Conservation (phyloP, 2,329 filamentous ascomycete genomes). For the Aspergillus tubingensis region DNA sequence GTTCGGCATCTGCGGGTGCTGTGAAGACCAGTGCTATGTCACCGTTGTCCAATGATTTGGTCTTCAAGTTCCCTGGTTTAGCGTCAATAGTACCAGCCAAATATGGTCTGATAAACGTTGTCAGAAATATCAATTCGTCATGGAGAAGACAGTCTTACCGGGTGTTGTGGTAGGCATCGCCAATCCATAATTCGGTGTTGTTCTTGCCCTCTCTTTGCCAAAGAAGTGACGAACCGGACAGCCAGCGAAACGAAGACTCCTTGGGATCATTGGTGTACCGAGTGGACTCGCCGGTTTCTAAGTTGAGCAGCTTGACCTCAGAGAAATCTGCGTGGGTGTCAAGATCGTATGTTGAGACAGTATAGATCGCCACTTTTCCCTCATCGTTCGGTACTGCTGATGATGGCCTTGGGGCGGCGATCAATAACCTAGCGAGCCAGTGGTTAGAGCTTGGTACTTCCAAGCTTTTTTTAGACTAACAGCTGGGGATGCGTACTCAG, state of each 20-base stretch:
- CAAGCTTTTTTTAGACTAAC: too few relatives aligned
- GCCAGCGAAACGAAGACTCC: constrained; percentile 4
- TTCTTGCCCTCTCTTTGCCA: background rate
- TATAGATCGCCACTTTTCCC: constrained; percentile 1
- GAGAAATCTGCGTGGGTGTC: background rate
- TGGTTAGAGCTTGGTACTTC: background rate
- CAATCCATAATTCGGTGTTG: constrained; percentile 4
- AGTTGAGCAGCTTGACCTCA: background rate
- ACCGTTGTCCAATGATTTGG: background rate
- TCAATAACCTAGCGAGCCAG: background rate
- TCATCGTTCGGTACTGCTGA: constrained; percentile 2
- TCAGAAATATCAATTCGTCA: background rate
- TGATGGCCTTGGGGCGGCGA: background rate
- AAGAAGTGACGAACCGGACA: background rate
- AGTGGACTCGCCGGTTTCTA: background rate
- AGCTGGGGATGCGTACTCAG: background rate
- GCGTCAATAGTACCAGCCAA: constrained; percentile 2
- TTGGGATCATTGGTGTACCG: constrained; percentile 6
- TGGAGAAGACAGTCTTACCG: background rate
- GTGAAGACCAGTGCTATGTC: constrained; percentile 5
- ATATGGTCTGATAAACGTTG: background rate
- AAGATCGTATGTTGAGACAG: constrained; percentile 2
- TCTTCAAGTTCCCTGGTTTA: background rate
- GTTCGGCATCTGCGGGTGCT: background rate
- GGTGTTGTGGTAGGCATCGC: background rate